Conservation (phyloP, 495 filamentous ascomycete genomes). For the Tuber melanosporum region DNA sequence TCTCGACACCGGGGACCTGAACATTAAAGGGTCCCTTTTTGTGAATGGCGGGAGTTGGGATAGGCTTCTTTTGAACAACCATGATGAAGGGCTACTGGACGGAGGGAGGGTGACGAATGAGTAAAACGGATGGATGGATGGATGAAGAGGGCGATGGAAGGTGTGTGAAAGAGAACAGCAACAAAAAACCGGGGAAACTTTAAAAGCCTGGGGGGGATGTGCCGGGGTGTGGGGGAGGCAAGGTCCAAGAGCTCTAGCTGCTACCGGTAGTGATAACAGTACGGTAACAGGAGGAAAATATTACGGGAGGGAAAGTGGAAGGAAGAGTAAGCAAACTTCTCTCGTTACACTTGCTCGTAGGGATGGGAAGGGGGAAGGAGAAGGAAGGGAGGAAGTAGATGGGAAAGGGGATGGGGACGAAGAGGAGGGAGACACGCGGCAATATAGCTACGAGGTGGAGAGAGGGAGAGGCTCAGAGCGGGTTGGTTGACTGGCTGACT, state of each 20-base stretch:
- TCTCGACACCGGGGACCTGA: conserved; percentile 65
- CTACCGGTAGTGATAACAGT: not conserved
- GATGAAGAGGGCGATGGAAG: conserved; percentile 12
- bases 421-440: not conserved
- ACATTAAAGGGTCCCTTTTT: conserved; percentile 66
- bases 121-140: conserved; percentile 9
- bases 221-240: conserved; percentile 14
- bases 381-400: not conserved
- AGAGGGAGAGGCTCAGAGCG: conserved; percentile 1
- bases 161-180: not conserved
- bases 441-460: not conserved
- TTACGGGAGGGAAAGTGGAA: not conserved
- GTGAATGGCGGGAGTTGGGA: conserved; percentile 59
- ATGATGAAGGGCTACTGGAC: conserved; percentile 33
- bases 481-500: not conserved
- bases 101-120: conserved; percentile 7
- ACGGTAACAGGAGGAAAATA: not conserved
- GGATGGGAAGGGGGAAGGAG: not conserved
- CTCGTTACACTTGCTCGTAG: not conserved
- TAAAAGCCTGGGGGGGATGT: conserved; percentile 8
- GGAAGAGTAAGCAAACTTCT: not conserved
- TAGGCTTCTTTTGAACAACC: conserved; percentile 49
- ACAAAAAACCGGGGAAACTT: conserved; percentile 1
- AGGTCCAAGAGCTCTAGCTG: conserved; percentile 19
- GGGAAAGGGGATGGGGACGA: not conserved